Conservation (phyloP, 805 yeast genomes). For the Wickerhamiella vanderwaltii region DNA sequence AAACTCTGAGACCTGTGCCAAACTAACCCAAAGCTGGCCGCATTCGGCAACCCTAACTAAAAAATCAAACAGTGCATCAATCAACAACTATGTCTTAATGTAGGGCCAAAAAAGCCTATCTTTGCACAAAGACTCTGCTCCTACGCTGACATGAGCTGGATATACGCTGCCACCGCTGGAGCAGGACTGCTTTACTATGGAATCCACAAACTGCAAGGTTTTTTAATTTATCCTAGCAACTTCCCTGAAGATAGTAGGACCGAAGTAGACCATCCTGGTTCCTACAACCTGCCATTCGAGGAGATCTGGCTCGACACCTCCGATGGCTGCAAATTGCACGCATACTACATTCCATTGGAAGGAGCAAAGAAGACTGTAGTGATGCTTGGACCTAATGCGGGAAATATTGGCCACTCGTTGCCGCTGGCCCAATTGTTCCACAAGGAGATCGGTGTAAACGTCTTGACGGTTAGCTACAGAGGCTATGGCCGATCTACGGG, state of each 20-base stretch:
- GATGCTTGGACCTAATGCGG: slow-evolving; percentile 84
- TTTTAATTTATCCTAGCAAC: slow-evolving; percentile 71
- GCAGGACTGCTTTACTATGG: slow-evolving; percentile 5
- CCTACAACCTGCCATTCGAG: slow-evolving; percentile 53
- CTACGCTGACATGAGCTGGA: slow-evolving; percentile 11
- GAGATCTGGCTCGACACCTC: slow-evolving; percentile 46
- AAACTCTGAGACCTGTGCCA: too few species aligned
- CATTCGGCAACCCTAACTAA: too few species aligned
- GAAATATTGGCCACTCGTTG: slow-evolving; percentile 83
- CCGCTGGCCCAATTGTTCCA: slow-evolving; percentile 68
- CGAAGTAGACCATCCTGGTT: slow-evolving; percentile 65
- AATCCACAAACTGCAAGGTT: slow-evolving; percentile 35
- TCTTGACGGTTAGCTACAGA: slow-evolving; percentile 73
- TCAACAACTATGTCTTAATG: too few species aligned
- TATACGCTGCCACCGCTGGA: slow-evolving; percentile 6
- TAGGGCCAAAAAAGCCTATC: too few species aligned
- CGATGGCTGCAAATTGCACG: slow-evolving; percentile 59
- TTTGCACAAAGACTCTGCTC: too few species aligned
- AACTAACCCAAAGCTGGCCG: too few species aligned
- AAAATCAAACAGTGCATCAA: too few species aligned
- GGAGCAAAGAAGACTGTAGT: slow-evolving; percentile 51
- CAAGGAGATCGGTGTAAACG: slow-evolving; percentile 53
- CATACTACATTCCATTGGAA: slow-evolving; percentile 37
- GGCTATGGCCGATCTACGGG: slow-evolving; percentile 86
- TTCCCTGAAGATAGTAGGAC: slow-evolving; percentile 59